phyloP scores from a whole-genome alignment of 176 grass and related monocot genomes.

The Zoysia japonica region DNA sequence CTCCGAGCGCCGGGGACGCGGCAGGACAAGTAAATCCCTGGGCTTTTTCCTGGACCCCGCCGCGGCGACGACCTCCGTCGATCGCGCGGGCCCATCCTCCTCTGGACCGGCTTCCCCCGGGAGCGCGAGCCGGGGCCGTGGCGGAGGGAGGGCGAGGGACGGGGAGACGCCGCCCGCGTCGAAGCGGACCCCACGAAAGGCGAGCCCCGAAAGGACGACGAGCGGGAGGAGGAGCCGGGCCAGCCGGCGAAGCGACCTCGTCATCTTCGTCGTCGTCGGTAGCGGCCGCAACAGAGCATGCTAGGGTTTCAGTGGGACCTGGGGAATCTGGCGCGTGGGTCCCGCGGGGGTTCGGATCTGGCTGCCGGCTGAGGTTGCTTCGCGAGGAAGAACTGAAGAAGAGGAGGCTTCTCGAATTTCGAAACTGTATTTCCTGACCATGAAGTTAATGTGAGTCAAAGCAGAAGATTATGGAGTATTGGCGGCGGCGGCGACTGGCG shows the following conservation, averaged over 20 bases:
- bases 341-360: conserved; percentile 27
- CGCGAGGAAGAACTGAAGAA: conserved; percentile 20
- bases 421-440: no score
- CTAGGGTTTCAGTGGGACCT: conserved; percentile 31
- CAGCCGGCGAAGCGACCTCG: conserved; percentile 37
- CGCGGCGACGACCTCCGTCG: conserved; percentile 36
- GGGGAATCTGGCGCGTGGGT: background rate
- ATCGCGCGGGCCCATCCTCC: conserved; percentile 2
- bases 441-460: conserved; percentile 6
- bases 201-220: conserved; percentile 47
- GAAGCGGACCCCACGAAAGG: conserved; percentile 33
- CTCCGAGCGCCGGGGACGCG: background rate
- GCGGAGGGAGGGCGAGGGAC: background rate
- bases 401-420: conserved; percentile 32
- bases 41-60: background rate
- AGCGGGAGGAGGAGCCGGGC: conserved; percentile 32
- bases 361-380: conserved; percentile 25
- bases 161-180: conserved; percentile 21
- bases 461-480: background rate
- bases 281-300: conserved; percentile 34
- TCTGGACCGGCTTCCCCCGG: background rate
- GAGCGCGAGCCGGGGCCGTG: conserved; percentile 36
- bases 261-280: background rate
- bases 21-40: conserved; percentile 27
- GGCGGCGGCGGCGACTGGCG: background rate